phyloP scores from a whole-genome alignment of 2,329 filamentous ascomycete species.

The Botryosphaeria agaves region DNA sequence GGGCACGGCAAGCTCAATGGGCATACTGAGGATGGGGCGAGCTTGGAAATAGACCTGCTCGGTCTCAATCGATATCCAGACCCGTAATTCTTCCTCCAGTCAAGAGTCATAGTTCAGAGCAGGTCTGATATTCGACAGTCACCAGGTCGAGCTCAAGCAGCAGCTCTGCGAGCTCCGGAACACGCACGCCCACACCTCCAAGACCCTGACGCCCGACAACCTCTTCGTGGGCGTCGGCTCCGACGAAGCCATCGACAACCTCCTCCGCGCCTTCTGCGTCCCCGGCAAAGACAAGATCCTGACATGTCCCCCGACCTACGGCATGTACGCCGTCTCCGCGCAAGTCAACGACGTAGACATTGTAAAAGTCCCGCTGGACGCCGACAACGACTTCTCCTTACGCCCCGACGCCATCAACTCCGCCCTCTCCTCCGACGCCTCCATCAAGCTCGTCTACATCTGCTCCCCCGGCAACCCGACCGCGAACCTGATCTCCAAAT shows the following conservation, averaged over 20 bases:
- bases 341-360: constrained; percentile 84
- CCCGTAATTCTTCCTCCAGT: constrained; percentile 31
- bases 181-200: constrained; percentile 60
- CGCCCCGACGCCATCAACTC: constrained; percentile 52
- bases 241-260: constrained; percentile 90
- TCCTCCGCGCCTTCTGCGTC: constrained; percentile 82
- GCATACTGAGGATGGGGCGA: constrained; percentile 17
- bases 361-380: constrained; percentile 68
- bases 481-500: constrained; percentile 57
- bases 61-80: constrained; percentile 91
- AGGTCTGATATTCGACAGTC: constrained; percentile 23
- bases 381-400: constrained; percentile 54
- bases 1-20: constrained; percentile 29
- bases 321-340: constrained; percentile 93
- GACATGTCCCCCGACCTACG: constrained; percentile 91
- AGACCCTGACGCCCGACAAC: constrained; percentile 59
- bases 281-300: constrained; percentile 81
- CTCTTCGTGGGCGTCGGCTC: constrained; percentile 91
- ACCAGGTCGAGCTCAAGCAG: constrained; percentile 77
- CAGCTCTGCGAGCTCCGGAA: constrained; percentile 77
- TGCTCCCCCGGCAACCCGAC: constrained; percentile 95
- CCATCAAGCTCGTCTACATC: constrained; percentile 79
- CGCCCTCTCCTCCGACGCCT: constrained; percentile 42
- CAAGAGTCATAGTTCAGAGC: constrained; percentile 1
- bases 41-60: constrained; percentile 53